These are phyloP conservation scores for Mycena belliarum DNA, from an alignment of 768 basidiomycete species.

Conservation along the genomic window DNA sequence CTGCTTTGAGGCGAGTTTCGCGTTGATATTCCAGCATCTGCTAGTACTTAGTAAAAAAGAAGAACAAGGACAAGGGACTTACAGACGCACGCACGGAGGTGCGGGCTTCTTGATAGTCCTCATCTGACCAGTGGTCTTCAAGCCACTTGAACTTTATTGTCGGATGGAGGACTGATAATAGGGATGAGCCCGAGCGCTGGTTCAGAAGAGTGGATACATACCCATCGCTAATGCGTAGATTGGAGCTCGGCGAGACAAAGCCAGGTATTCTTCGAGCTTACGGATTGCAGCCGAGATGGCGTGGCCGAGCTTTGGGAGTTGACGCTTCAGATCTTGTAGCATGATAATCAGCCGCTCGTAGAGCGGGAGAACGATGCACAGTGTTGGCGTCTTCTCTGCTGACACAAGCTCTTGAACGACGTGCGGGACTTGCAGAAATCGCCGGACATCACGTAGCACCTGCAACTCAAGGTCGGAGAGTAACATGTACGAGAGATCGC, in stretches of 20 bases:
- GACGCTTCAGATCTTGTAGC: slow-evolving; percentile 1
- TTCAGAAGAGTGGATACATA: background rate
- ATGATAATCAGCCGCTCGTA: slow-evolving; percentile 28
- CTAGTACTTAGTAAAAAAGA: background rate
- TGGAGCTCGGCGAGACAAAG: slow-evolving; percentile 10
- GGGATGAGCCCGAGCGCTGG: background rate
- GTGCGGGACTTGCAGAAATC: slow-evolving; percentile 26
- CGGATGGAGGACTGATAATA: slow-evolving; percentile 22
- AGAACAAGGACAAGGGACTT: background rate
- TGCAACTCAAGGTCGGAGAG: background rate
- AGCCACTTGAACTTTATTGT: slow-evolving; percentile 14
- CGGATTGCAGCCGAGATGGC: slow-evolving; percentile 17
- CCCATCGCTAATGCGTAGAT: slow-evolving; percentile 24
- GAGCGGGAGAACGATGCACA: slow-evolving; percentile 28
- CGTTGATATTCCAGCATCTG: slow-evolving; percentile 6
- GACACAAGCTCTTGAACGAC: slow-evolving; percentile 27
- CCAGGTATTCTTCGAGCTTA: slow-evolving; percentile 25
- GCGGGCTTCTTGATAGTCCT: background rate
- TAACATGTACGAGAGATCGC: background rate
- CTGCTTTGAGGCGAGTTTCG: background rate
- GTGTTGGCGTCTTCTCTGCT: slow-evolving; percentile 31
- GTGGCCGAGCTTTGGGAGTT: background rate
- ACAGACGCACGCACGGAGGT: background rate
- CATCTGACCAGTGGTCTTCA: background rate
- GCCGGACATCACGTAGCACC: slow-evolving; percentile 26